Base-by-base conservation (phyloP, 371 early-diverging fungal species). In the Furculomyces boomerangus region DNA sequence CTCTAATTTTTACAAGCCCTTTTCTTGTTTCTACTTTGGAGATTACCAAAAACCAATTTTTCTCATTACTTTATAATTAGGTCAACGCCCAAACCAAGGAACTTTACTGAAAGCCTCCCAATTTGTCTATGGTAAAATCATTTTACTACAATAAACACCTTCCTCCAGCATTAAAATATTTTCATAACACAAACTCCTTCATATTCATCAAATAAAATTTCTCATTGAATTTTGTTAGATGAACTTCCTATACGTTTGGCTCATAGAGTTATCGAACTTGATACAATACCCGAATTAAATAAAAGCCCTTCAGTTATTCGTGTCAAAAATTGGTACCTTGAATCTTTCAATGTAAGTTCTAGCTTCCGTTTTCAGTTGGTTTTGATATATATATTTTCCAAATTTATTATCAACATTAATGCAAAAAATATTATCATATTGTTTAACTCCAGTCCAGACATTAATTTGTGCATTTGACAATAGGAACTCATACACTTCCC, bases 201-300 rank as follows among this genome's bases (percentile, higher is more conserved):
- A 28, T 56, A 3, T 16, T n/a, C 40, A 28, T 43, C 72, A 3
- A 24, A 8, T 46, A 10, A 13, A 27, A n/a, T 26, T 37, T 30
- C 53, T 5, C 7, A 14, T 46, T 32, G 35, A 72, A 3, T 5
- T 14, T 46, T 46, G 5, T 16, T 39, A 53, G 84, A 90, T 73
- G 97, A 96, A 67, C 70, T 96, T 43, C 93, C 94, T 18, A 86
- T 96, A 55, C 84, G 96, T 14, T 71, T 96, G n/a, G 93, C 97
- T 0, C 91, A 90, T 60, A 78, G 97, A 37, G 93, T 93, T 18
- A 90, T 91, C 43, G 97, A 96, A 65, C 75, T 96, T 35, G 94
- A 93, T 50, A 79, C 83, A 54, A 73, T 93, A 26, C 97, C 97
- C 0, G 76, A 75, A 58, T 74, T 96, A 24, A 82, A 81, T 53